Evolutionary conservation across 108 stramenopile species (phyloP), one percentile per base, ranked within the genome.

Genomic region (Parietichytrium sp.): DNA sequence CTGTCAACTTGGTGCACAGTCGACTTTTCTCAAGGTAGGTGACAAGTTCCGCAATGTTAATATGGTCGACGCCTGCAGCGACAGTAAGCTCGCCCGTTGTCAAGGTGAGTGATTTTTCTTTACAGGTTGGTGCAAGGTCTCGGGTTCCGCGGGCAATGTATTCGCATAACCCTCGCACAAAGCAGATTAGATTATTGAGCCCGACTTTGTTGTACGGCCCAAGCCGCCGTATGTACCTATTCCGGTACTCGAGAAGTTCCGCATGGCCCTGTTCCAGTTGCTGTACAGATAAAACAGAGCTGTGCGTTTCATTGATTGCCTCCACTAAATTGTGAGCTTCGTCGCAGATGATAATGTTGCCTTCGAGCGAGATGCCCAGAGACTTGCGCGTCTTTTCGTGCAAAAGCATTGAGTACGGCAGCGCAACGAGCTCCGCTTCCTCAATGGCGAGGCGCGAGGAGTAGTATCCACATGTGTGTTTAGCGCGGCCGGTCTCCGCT

Each of bases 281-380:
- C 1, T 45, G 30, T 15, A 85, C 42, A 16, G 51, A 38, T 4
- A 90, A 33, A 42, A 29, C 29, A 29, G 47, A 83, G 49, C 83
- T 84, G 83, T 89, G 83, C 29, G 86, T 78, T 12, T 61, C 47
- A 52, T 80, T 90, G 47, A 95, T 54, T 20, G 95, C 92, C 79
- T 95, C 94, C 10, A 94, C 93, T 27, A 98, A 42, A 84, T 99
- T 99, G 83, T 99, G 98, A 4, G 97, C 98, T 84, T 99, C 98
- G 82, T 99, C 98, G 47, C 98, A 81, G 18, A 99, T 83, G 7
- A 99, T 92, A 10, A 99, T 84, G 10, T 87, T 88, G 55, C 92
- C 87, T 27, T 86, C 72, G 31, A 98, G 80, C 20, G 84, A 81
- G 10, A 98, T 77, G 25, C 94, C 94, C 38, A 98, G 77, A 13